Conservation (phyloP, 2,329 filamentous ascomycete genomes). For the Phaeosphaeriaceae sp. region DNA sequence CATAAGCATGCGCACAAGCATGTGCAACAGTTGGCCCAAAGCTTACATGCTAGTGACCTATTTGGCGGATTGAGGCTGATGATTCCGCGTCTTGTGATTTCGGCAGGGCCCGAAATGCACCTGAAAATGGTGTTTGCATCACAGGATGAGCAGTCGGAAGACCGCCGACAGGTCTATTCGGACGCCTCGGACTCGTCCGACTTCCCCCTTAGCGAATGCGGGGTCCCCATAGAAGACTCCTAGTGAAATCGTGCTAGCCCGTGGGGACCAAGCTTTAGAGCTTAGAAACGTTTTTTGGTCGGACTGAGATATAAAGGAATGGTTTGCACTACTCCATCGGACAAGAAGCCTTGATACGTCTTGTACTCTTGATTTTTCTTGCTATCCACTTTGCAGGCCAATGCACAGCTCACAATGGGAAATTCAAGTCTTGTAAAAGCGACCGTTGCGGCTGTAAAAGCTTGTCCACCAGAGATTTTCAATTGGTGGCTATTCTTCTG, state of each 20-base stretch:
- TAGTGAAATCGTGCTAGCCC: not conserved
- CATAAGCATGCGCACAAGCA: too few species aligned
- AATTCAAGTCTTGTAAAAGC: constrained; percentile 12
- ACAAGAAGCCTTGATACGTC: not conserved
- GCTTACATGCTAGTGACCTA: too few species aligned
- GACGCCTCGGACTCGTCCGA: not conserved
- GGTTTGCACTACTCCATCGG: not conserved
- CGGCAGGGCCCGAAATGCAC: too few species aligned
- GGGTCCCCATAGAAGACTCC: constrained; percentile 4
- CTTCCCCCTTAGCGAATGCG: not conserved
- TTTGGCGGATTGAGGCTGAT: too few species aligned
- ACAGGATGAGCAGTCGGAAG: not conserved
- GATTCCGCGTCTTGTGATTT: too few species aligned
- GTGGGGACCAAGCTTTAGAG: not conserved
- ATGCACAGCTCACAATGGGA: constrained; percentile 1
- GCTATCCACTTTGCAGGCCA: not conserved
- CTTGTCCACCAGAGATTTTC: constrained; percentile 14
- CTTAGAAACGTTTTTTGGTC: too few species aligned
- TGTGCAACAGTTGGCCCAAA: too few species aligned
- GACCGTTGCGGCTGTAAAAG: constrained; percentile 8
- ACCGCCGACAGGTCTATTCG: not conserved
- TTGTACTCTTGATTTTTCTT: not conserved
- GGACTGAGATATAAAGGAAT: not conserved
- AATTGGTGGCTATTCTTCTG: constrained; percentile 14
- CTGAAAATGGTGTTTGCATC: too few species aligned